Evolutionary conservation across 1,284 basidiomycete species (phyloP).

Genomic region (Boletus albobrunnescens): DNA sequence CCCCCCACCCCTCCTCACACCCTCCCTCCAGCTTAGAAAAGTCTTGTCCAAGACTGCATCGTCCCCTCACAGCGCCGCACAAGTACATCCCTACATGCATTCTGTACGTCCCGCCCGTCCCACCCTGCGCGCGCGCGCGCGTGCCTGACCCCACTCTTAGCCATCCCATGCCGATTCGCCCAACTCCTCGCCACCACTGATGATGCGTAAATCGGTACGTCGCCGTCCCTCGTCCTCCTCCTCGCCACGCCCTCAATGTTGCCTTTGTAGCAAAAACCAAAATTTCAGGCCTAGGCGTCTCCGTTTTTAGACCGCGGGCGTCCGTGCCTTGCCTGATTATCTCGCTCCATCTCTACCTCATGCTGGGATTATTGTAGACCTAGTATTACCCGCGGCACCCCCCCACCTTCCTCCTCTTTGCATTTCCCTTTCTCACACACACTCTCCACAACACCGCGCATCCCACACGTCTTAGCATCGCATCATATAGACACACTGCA

Average conservation of each 20-base stretch:
- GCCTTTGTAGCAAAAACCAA: conserved; percentile 29
- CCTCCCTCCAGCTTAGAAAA: conserved; percentile 42
- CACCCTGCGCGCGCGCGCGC: neutral
- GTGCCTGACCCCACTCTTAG: conserved; percentile 28
- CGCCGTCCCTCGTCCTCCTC: conserved; percentile 8
- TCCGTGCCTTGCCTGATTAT: no score
- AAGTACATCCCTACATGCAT: conserved; percentile 35
- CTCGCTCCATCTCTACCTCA: neutral
- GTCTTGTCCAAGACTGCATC: conserved; percentile 47
- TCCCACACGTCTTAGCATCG: conserved; percentile 25
- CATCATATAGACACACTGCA: conserved; percentile 35
- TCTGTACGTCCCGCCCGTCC: conserved; percentile 33
- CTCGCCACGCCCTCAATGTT: neutral
- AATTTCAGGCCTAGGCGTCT: conserved; percentile 29
- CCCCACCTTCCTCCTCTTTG: no score
- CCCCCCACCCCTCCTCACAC: conserved; percentile 11
- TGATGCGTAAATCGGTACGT: conserved; percentile 53
- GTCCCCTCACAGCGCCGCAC: conserved; percentile 29
- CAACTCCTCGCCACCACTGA: conserved; percentile 43
- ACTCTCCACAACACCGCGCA: conserved; percentile 10
- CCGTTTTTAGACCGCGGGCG: no score
- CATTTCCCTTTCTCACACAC: conserved; percentile 3
- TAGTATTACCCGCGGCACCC: conserved; percentile 18
- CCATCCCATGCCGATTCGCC: conserved; percentile 35
- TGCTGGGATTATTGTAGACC: conserved; percentile 24